Conservation (phyloP, 106 monocot genomes). For the Xerophyta viscosa region DNA sequence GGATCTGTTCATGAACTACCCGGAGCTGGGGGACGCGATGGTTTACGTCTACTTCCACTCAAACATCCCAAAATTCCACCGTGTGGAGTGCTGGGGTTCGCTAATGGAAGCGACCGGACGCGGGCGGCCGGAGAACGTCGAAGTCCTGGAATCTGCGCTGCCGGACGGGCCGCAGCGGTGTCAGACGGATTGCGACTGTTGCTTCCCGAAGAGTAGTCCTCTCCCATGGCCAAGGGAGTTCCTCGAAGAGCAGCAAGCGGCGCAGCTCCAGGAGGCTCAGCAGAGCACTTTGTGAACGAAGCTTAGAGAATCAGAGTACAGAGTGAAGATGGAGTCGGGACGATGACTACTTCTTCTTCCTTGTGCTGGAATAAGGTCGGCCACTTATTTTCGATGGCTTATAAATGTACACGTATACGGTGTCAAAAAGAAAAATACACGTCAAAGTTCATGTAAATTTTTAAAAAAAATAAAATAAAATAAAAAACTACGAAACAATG, state of each 20-base stretch:
- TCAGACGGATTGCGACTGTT: constrained; percentile 39
- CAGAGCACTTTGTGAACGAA: neutral
- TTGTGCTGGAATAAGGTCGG: too few species aligned
- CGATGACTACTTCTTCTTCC: neutral
- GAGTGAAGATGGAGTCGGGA: too few species aligned
- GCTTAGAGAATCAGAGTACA: neutral
- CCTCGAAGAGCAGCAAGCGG: constrained; percentile 1
- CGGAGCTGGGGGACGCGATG: constrained; percentile 76
- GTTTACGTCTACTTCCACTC: constrained; percentile 98
- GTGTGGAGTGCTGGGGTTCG: constrained; percentile 78
- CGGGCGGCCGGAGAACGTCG: constrained; percentile 1
- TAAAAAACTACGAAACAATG: too few species aligned
- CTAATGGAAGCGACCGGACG: constrained; percentile 44
- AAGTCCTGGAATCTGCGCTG: neutral
- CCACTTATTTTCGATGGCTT: too few species aligned
- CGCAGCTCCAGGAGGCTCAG: constrained; percentile 10
- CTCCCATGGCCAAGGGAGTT: constrained; percentile 48
- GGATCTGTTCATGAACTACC: constrained; percentile 44
- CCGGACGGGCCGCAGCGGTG: constrained; percentile 26
- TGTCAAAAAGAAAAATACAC: too few species aligned
- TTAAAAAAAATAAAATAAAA: too few species aligned
- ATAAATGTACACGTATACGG: too few species aligned
- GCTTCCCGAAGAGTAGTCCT: constrained; percentile 46
- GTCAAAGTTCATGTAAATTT: too few species aligned
- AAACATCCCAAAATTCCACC: constrained; percentile 64